These are phyloP conservation scores for Pyrus pyrifolia DNA, from an alignment of 306 rosid genomes.

Conservation along the genomic window DNA sequence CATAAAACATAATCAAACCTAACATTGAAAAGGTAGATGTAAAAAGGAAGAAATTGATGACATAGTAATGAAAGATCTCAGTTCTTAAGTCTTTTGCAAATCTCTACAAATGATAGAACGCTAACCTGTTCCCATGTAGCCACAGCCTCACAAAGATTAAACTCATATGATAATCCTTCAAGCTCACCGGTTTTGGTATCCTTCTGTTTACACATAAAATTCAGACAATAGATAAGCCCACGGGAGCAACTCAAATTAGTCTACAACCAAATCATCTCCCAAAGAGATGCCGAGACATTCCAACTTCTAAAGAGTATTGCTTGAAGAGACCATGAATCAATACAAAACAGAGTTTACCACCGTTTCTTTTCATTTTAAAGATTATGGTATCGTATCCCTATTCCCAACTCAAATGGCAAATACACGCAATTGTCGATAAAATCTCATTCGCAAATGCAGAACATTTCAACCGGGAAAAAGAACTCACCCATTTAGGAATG, in stretches of 20 bases:
- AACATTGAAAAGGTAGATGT: conserved; percentile 1
- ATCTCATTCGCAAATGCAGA: neutral
- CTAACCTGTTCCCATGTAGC: conserved; percentile 96
- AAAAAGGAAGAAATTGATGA: neutral
- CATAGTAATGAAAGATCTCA: conserved; percentile 7
- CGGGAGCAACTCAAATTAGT: neutral
- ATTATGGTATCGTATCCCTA: neutral
- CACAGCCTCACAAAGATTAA: conserved; percentile 90
- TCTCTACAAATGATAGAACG: neutral
- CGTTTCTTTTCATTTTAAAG: neutral
- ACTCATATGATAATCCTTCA: conserved; percentile 76
- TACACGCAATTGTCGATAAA: neutral
- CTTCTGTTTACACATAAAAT: conserved; percentile 46
- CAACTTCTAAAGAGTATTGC: neutral
- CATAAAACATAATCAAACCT: conserved; percentile 21
- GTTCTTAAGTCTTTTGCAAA: conserved; percentile 3
- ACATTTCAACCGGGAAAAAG: conserved; percentile 2
- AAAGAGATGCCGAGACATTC: neutral
- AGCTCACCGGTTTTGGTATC: conserved; percentile 90
- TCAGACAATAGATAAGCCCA: conserved; percentile 6
- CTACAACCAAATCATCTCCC: neutral
- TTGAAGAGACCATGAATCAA: neutral
- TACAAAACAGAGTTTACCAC: neutral
- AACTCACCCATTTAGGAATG: conserved; percentile 85
- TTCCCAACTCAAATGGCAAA: neutral